Conservation (phyloP, 2,329 filamentous ascomycete species). For the Ilyonectria mors-panacis region DNA sequence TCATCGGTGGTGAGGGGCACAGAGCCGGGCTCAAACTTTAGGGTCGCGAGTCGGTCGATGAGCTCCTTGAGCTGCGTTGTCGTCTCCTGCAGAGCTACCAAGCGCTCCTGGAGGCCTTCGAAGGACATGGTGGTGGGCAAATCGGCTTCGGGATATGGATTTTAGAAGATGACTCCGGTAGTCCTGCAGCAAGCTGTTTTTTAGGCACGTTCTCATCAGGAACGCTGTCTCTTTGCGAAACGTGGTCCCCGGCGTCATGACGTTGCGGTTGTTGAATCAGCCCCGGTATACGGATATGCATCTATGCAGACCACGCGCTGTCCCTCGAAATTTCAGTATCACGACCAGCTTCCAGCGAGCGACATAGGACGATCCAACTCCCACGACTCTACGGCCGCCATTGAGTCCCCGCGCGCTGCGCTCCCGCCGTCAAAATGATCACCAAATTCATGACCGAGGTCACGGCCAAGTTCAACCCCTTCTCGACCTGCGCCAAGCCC, state of each 20-base stretch:
- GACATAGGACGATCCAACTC: slow-evolving; percentile 30
- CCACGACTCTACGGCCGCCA: slow-evolving; percentile 12
- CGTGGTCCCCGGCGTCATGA: slow-evolving; percentile 47
- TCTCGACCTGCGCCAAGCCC: slow-evolving; percentile 83
- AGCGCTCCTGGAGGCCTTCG: slow-evolving; percentile 73
- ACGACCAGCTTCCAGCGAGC: slow-evolving; percentile 21
- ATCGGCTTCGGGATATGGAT: not conserved
- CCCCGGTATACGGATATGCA: slow-evolving; percentile 46
- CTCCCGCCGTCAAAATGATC: slow-evolving; percentile 73
- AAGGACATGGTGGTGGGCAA: slow-evolving; percentile 63
- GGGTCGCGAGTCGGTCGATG: slow-evolving; percentile 71
- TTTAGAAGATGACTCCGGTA: not conserved
- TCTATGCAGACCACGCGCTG: slow-evolving; percentile 31
- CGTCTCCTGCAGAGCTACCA: slow-evolving; percentile 73
- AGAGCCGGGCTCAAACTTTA: slow-evolving; percentile 72
- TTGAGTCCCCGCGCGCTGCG: slow-evolving; percentile 29
- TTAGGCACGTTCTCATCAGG: slow-evolving; percentile 16
- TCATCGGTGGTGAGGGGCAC: slow-evolving; percentile 65
- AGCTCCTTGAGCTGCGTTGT: slow-evolving; percentile 71
- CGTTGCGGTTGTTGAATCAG: slow-evolving; percentile 36
- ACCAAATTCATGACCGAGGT: slow-evolving; percentile 90
- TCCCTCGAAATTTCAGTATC: slow-evolving; percentile 46
- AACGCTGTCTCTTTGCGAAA: slow-evolving; percentile 35
- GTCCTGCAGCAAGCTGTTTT: slow-evolving; percentile 7
- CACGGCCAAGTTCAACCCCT: slow-evolving; percentile 91